Base-by-base conservation (phyloP, 2,329 filamentous ascomycete genomes). In the Aspergillus hortae region DNA sequence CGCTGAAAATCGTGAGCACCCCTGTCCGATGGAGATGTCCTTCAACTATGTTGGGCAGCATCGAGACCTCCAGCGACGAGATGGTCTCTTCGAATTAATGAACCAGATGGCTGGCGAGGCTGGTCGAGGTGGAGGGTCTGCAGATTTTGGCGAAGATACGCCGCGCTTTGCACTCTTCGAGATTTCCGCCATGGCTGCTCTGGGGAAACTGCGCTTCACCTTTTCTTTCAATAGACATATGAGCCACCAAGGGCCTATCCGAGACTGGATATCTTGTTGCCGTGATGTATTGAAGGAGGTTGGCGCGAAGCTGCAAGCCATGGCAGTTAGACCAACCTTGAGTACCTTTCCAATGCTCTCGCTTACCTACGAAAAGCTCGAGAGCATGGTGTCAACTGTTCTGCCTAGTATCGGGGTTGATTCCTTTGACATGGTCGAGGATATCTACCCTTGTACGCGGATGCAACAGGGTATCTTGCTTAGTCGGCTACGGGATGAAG, bases 141-240 rank as follows among this genome's bases (percentile, higher is more conserved):
- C 74, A 4, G 76, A 79, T 53, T 74, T 77, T 44, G 76, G 76
- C 7, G 61, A 67, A 35, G 60, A 69, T 4, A 75, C 75, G 10
- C 74, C 73, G 9, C 72, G 76, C 3, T 77, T 78, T 54, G 75
- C 72, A 4, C 66, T 81, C 0, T 77, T 82, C 51, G 79, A 82
- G 54, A 77, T 80, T 35, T 77, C 77, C 0, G 78, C 78, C 1
- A 74, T 78, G 48, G 71, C 79, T 3, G 74, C 75, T 12, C 69
- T 73, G 46, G 77, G 74, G 0, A 65, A 64, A 12, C 67, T 81
- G 21, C 73, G 75, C 7, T 76, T 80, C 47, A 74, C 73, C 0
- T 80, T 81, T 59, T 76, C 77, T 0, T 80, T 77, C 63, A 80
- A 80, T 56, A 67, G 69, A 12, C 63, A 70, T 27, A 79, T 80